Percentiles rank a stretch among this genome's conserved stretches.
These are phyloP conservation scores for Botrytis tulipae DNA, from an alignment of 2,329 filamentous ascomycete species.

Conservation along the genomic window DNA sequence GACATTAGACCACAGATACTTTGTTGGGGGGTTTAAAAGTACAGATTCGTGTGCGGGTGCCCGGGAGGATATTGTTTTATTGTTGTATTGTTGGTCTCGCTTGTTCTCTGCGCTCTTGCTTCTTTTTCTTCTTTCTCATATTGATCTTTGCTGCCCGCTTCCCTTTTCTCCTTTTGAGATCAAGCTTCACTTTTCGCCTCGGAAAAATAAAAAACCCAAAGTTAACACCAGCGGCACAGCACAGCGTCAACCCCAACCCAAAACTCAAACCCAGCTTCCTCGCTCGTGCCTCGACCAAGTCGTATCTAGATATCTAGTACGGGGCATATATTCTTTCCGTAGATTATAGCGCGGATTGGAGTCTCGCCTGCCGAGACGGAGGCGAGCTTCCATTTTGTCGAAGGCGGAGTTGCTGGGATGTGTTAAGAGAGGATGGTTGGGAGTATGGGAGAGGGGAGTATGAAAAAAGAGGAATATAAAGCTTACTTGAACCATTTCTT, in stretches of 20 bases:
- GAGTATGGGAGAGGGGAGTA: no score
- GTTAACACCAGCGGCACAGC: background rate
- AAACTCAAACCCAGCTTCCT: background rate
- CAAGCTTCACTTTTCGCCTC: background rate
- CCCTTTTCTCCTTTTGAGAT: background rate
- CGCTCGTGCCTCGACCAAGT: background rate
- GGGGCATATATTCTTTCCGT: background rate
- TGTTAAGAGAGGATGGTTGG: background rate
- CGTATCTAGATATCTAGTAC: background rate
- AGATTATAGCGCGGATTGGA: background rate
- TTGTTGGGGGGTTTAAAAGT: no score
- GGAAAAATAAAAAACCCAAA: background rate
- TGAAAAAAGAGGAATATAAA: background rate
- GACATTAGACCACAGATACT: accelerated
- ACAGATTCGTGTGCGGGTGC: no score
- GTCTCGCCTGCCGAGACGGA: constrained; percentile 11
- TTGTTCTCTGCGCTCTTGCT: background rate
- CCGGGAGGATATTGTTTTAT: no score
- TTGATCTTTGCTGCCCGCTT: accelerated
- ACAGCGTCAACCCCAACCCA: background rate
- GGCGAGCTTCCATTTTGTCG: constrained; percentile 29
- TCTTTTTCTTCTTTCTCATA: accelerated
- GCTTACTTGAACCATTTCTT: constrained; percentile 34
- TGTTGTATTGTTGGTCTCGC: background rate
- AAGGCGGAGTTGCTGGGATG: constrained; percentile 24